Evolutionary conservation across 306 rosid genomes (phyloP).

Genomic region (Echinosophora koreensis): DNA sequence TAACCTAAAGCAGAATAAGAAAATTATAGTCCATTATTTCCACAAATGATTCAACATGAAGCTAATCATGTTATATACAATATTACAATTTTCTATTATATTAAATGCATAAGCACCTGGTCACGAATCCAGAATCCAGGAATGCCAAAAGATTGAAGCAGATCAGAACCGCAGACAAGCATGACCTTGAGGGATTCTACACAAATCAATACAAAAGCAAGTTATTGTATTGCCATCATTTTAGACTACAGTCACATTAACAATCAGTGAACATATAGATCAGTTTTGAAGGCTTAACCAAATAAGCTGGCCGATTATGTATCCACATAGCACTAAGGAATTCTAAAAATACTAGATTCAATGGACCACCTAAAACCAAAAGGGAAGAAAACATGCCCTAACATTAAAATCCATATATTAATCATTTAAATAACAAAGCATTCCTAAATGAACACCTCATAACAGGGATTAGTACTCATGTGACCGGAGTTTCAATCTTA

Average conservation of each 20-base stretch:
- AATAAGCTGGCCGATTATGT: conserved; percentile 3
- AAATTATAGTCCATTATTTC: conserved; percentile 35
- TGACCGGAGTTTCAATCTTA: conserved; percentile 3
- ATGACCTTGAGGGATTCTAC: conserved; percentile 83
- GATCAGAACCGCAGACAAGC: conserved; percentile 96
- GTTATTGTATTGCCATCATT: conserved; percentile 37
- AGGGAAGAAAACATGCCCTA: conserved; percentile 12
- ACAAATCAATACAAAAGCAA: conserved; percentile 43
- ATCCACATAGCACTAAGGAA: conserved; percentile 18
- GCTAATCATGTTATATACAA: not conserved
- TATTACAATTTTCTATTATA: conserved; percentile 9
- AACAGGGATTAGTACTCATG: conserved; percentile 22
- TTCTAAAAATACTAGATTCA: conserved; percentile 1
- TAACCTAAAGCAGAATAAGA: conserved; percentile 39
- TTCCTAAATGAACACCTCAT: conserved; percentile 20
- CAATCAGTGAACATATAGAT: not conserved
- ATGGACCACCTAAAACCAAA: conserved; percentile 17
- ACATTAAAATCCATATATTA: conserved; percentile 5
- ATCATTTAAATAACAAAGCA: conserved; percentile 15
- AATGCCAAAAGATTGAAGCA: conserved; percentile 75
- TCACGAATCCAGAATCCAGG: conserved; percentile 83
- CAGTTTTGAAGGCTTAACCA: conserved; percentile 39
- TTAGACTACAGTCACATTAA: not conserved
- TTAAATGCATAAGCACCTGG: conserved; percentile 61
- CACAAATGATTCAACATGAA: conserved; percentile 22